Percentiles rank a stretch among this genome's conserved stretches.
Evolutionary conservation across 2,329 filamentous ascomycete genomes (phyloP).

Genomic region (Zalaria obscura): DNA sequence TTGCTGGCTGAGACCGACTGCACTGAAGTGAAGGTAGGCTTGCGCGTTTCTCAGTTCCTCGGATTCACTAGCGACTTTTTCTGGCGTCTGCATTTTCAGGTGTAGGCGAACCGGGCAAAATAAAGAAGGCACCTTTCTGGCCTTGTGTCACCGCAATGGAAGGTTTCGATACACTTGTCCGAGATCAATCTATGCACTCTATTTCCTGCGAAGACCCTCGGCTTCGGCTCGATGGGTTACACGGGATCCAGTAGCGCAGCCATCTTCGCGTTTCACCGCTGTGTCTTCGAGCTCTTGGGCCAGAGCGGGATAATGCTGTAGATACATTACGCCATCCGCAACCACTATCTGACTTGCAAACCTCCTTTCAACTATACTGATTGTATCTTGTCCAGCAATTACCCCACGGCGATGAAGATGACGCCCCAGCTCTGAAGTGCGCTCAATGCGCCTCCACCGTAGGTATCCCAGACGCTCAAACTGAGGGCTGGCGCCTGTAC

Average conservation of each 20-base stretch:
- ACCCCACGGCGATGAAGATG: neutral
- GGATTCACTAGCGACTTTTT: neutral
- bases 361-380: neutral
- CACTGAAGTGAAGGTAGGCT: slow-evolving; percentile 27
- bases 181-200: slow-evolving; percentile 10
- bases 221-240: slow-evolving; percentile 5
- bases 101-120: slow-evolving; percentile 7
- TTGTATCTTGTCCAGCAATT: neutral
- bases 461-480: slow-evolving; percentile 25
- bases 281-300: slow-evolving; percentile 15
- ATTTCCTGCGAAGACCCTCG: slow-evolving; percentile 3
- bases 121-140: slow-evolving; percentile 22
- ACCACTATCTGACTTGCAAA: neutral
- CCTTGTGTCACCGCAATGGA: slow-evolving; percentile 14
- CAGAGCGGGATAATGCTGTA: slow-evolving; percentile 15
- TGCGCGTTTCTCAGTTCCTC: slow-evolving; percentile 6
- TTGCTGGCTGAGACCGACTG: slow-evolving; percentile 58
- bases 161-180: slow-evolving; percentile 22
- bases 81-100: neutral
- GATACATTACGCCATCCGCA: slow-evolving; percentile 15
- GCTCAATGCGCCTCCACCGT: slow-evolving; percentile 18
- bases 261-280: slow-evolving; percentile 16
- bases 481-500: slow-evolving; percentile 25
- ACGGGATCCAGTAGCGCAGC: slow-evolving; percentile 10
- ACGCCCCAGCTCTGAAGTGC: slow-evolving; percentile 21